phyloP scores from a whole-genome alignment of 2,329 filamentous ascomycete species.

The Phyllosticta capitalensis region DNA sequence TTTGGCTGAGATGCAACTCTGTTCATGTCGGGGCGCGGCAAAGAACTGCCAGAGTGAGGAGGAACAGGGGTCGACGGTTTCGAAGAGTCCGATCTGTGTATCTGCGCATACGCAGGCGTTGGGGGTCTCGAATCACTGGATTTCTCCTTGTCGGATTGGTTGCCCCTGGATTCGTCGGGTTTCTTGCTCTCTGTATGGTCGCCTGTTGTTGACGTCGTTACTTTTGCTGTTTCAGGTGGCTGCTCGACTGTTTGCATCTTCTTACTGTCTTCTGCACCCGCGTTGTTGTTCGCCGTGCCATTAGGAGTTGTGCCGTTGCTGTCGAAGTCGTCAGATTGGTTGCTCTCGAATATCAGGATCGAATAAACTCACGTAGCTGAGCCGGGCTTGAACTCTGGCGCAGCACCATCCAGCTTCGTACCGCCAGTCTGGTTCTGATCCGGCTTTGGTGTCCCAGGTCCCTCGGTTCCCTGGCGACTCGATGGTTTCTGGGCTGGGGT shows the following conservation, averaged over 20 bases:
- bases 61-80: conserved; percentile 18
- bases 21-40: conserved; percentile 10
- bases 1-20: neutral
- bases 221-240: neutral
- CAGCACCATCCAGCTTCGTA: conserved; percentile 43
- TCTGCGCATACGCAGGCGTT: neutral
- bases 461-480: conserved; percentile 20
- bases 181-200: neutral
- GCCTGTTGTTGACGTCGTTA: neutral
- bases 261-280: conserved; percentile 62
- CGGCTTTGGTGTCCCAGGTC: conserved; percentile 35
- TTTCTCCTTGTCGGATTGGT: neutral
- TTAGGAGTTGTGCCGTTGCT: conserved; percentile 27
- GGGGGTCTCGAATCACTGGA: conserved; percentile 9
- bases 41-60: conserved; percentile 11
- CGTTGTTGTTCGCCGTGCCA: conserved; percentile 20
- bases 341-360: neutral
- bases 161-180: neutral
- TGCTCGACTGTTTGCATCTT: conserved; percentile 35
- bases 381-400: conserved; percentile 54
- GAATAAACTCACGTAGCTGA: conserved; percentile 15
- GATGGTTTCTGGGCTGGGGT: conserved; percentile 18
- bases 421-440: conserved; percentile 22
- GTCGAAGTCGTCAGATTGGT: neutral
- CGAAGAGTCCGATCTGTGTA: conserved; percentile 4